Percentiles rank a stretch among this genome's conserved stretches.
These are phyloP conservation scores for Aphanomyces stellatus DNA, from an alignment of 352 stramenopile species.

Conservation along the genomic window DNA sequence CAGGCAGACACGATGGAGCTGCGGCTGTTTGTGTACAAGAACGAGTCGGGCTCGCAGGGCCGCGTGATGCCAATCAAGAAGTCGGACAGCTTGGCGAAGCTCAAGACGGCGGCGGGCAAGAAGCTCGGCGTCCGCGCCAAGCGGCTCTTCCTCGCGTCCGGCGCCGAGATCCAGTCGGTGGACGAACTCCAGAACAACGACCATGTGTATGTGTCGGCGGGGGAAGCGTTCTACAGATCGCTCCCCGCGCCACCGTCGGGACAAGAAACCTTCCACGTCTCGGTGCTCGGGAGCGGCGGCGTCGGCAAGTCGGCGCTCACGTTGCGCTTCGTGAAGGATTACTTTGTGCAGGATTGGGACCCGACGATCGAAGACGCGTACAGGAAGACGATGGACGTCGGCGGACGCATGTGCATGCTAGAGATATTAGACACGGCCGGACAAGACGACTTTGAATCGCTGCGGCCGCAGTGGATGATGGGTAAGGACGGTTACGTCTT, in stretches of 20 bases:
- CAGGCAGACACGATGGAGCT: slow-evolving; percentile 11
- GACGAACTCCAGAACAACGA: slow-evolving; percentile 88
- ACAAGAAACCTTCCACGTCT: slow-evolving; percentile 82
- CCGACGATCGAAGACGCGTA: slow-evolving; percentile 89
- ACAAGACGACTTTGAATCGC: slow-evolving; percentile 86
- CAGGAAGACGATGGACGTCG: slow-evolving; percentile 77
- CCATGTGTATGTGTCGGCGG: slow-evolving; percentile 79
- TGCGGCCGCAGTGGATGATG: slow-evolving; percentile 87
- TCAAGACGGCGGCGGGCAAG: slow-evolving; percentile 82
- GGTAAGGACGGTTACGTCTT: slow-evolving; percentile 88
- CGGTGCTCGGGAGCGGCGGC: slow-evolving; percentile 78
- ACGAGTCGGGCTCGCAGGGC: slow-evolving; percentile 73
- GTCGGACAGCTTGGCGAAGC: slow-evolving; percentile 54
- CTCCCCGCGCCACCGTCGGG: slow-evolving; percentile 20
- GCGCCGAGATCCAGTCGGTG: slow-evolving; percentile 77
- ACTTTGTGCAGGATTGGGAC: slow-evolving; percentile 89
- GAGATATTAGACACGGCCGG: slow-evolving; percentile 87
- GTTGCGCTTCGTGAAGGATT: slow-evolving; percentile 83
- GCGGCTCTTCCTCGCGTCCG: slow-evolving; percentile 68
- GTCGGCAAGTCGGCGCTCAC: slow-evolving; percentile 89
- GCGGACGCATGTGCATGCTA: slow-evolving; percentile 79
- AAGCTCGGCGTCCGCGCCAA: slow-evolving; percentile 75
- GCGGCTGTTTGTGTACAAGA: slow-evolving; percentile 82
- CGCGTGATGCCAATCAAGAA: slow-evolving; percentile 79
- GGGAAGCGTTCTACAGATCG: slow-evolving; percentile 75